Evolutionary conservation across 192 early-diverging fungal genomes (phyloP).

Genomic region (Gryganskiella cystojenkinii): DNA sequence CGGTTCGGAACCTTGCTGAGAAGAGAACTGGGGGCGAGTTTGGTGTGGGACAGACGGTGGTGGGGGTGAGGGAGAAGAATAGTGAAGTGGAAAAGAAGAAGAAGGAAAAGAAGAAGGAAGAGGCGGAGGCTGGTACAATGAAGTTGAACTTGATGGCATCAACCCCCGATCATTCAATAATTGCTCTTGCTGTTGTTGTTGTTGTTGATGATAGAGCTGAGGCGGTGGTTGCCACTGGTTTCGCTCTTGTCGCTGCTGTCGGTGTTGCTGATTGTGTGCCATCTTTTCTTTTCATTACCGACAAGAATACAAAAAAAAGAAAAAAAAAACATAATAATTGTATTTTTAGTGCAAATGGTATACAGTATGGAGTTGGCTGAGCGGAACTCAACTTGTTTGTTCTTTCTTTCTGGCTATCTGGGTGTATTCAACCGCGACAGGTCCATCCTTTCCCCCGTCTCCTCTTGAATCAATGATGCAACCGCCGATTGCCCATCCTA

Average conservation of each 20-base stretch:
- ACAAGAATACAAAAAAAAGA: background rate
- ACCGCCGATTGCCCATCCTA: no score
- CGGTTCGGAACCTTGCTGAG: slow-evolving; percentile 2
- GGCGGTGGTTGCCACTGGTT: no score
- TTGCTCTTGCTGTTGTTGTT: background rate
- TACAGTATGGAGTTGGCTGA: background rate
- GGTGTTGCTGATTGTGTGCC: background rate
- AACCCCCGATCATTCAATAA: background rate
- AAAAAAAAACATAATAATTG: slow-evolving; percentile 5
- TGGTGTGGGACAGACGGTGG: background rate
- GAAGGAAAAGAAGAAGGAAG: slow-evolving; percentile 12
- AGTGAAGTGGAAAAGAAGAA: background rate
- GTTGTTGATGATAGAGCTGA: background rate
- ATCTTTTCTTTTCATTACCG: background rate
- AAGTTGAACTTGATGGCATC: background rate
- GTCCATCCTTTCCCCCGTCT: no score
- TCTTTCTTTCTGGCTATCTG: background rate
- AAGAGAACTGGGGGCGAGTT: background rate
- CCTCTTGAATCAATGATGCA: no score
- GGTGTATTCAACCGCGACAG: no score
- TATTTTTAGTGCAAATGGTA: slow-evolving; percentile 10
- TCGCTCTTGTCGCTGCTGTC: background rate
- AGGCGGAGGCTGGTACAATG: slow-evolving; percentile 5
- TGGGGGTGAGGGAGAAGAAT: slow-evolving; percentile 13
- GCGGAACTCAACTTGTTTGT: background rate